Conservation (phyloP, 73 alveolate genomes). For the Symbiodinium pilosum region DNA sequence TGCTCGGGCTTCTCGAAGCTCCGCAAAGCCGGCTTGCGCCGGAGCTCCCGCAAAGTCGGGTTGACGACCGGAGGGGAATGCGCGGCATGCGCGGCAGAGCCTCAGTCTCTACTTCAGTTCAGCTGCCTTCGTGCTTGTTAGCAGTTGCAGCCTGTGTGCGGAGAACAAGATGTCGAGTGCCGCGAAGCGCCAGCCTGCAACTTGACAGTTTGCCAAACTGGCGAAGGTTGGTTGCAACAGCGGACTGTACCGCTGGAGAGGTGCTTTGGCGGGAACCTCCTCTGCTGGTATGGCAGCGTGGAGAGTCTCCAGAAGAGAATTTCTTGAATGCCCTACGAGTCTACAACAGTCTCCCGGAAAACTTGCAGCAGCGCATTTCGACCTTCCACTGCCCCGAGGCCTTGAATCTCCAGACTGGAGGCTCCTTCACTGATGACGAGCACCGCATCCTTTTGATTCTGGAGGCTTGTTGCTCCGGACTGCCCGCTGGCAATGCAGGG, state of each 20-base stretch:
- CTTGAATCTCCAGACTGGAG: not conserved
- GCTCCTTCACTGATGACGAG: not conserved
- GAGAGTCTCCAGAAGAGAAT: slow-evolving; percentile 18
- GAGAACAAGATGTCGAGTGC: not conserved
- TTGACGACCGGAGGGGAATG: too few relatives aligned
- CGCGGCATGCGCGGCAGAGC: too few relatives aligned
- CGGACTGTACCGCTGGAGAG: not conserved
- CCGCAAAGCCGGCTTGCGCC: too few relatives aligned
- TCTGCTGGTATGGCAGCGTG: slow-evolving; percentile 40
- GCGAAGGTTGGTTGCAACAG: slow-evolving; percentile 28
- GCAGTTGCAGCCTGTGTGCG: too few relatives aligned
- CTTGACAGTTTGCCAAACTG: not conserved
- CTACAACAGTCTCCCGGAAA: not conserved
- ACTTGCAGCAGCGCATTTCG: not conserved
- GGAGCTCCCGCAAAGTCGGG: too few relatives aligned
- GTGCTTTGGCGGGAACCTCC: slow-evolving; percentile 33
- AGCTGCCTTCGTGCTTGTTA: too few relatives aligned
- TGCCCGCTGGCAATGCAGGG: slow-evolving; percentile 1
- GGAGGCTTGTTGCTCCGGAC: slow-evolving; percentile 22
- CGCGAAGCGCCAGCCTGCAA: not conserved
- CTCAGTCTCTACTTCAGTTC: too few relatives aligned
- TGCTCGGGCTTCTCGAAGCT: too few relatives aligned
- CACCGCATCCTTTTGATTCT: slow-evolving; percentile 12
- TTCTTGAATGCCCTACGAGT: not conserved
- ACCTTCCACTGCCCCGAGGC: slow-evolving; percentile 1